These are phyloP conservation scores for Veloporphyrellus conicus DNA, from an alignment of 1,284 basidiomycete genomes.

Conservation along the genomic window DNA sequence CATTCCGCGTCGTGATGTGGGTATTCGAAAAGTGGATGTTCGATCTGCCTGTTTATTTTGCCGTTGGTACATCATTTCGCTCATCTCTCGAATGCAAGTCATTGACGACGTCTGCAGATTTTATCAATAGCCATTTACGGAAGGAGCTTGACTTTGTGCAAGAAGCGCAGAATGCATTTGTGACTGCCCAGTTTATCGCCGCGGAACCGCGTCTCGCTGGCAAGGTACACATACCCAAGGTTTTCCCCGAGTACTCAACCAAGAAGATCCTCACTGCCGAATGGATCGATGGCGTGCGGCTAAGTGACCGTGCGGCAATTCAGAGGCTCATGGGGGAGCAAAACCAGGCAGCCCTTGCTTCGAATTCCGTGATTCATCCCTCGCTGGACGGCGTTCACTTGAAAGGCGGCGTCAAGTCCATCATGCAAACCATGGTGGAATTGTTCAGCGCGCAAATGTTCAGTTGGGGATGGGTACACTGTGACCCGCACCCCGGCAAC, in stretches of 20 bases:
- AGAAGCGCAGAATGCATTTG: constrained; percentile 67
- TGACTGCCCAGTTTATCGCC: constrained; percentile 56
- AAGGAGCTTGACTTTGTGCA: constrained; percentile 76
- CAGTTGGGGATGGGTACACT: constrained; percentile 83
- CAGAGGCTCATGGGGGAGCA: constrained; percentile 55
- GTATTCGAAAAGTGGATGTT: constrained; percentile 71
- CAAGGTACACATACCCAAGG: constrained; percentile 75
- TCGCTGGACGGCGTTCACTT: constrained; percentile 37
- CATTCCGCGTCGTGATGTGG: constrained; percentile 67
- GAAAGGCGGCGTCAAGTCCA: constrained; percentile 59
- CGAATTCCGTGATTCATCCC: constrained; percentile 11
- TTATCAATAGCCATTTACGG: constrained; percentile 76
- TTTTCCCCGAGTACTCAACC: constrained; percentile 71
- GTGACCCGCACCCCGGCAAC: constrained; percentile 80
- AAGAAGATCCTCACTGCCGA: constrained; percentile 81
- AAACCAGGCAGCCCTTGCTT: not conserved
- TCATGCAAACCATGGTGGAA: constrained; percentile 79
- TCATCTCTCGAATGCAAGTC: not conserved
- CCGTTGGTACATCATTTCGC: constrained; percentile 49
- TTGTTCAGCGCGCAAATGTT: constrained; percentile 84
- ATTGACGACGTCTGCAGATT: constrained; percentile 44
- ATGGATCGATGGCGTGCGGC: constrained; percentile 77
- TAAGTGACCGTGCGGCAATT: constrained; percentile 65
- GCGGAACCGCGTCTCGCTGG: constrained; percentile 63
- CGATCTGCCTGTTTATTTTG: constrained; percentile 72